Conservation (phyloP, 148 eudicot genomes). For the Polygonum maritimum region DNA sequence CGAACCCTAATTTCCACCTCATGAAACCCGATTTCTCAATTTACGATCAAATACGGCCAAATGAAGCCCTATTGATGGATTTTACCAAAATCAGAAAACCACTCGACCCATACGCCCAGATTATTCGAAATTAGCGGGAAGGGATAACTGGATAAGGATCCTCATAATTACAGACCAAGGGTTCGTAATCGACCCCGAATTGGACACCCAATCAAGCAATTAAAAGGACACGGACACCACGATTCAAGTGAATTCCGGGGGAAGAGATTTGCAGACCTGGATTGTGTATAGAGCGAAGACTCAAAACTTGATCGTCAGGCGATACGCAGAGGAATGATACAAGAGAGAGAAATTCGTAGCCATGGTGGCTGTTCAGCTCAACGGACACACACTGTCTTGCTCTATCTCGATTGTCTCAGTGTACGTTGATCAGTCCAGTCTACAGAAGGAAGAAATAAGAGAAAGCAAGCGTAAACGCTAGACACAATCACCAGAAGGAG, state of each 20-base stretch:
- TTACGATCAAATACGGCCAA: not conserved
- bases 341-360: not conserved
- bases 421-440: not conserved
- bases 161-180: not conserved
- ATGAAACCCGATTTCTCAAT: constrained; percentile 1
- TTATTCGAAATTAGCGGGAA: not conserved
- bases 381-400: not conserved
- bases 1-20: not conserved
- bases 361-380: constrained; percentile 1
- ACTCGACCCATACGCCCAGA: not conserved
- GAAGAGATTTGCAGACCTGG: constrained; percentile 1
- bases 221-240: not conserved
- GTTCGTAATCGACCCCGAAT: not conserved
- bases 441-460: not conserved
- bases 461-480: not conserved
- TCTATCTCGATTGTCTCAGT: not conserved
- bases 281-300: not conserved
- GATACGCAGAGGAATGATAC: not conserved
- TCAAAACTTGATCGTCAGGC: not conserved
- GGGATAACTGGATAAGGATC: not conserved
- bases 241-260: not conserved
- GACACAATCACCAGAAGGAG: not conserved
- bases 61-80: not conserved
- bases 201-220: not conserved
- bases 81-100: not conserved